These are phyloP conservation scores for Sonneratia alba DNA, from an alignment of 345 rosid species.

Conservation along the genomic window DNA sequence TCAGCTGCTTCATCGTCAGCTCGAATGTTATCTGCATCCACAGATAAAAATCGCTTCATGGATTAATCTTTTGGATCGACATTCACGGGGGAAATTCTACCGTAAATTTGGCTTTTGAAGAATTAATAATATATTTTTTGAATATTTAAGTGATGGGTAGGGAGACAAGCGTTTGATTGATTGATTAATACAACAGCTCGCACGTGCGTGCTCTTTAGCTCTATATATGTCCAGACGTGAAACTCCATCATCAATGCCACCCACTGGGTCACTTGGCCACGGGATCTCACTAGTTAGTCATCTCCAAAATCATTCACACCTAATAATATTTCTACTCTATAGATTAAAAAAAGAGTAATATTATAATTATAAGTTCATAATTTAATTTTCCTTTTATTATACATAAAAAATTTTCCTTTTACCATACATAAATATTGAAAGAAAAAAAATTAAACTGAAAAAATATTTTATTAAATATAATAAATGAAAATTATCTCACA, in stretches of 20 bases:
- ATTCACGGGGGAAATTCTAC: no score
- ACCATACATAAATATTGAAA: no score
- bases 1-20: slow-evolving; percentile 78
- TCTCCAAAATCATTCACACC: background rate
- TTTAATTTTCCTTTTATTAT: background rate
- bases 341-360: background rate
- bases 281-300: background rate
- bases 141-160: background rate
- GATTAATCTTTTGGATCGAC: background rate
- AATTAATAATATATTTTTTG: background rate
- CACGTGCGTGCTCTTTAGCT: background rate
- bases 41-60: background rate
- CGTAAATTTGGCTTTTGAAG: no score
- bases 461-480: no score
- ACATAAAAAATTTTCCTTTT: background rate
- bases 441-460: no score
- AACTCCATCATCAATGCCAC: slow-evolving; percentile 1
- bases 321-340: background rate
- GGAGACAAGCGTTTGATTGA: background rate
- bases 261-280: background rate
- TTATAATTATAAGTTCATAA: background rate
- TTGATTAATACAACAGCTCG: background rate
- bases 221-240: background rate
- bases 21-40: slow-evolving; percentile 74
- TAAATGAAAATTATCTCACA: no score